phyloP scores from a whole-genome alignment of 139 green algal genomes.

The Marvania coccoides region DNA sequence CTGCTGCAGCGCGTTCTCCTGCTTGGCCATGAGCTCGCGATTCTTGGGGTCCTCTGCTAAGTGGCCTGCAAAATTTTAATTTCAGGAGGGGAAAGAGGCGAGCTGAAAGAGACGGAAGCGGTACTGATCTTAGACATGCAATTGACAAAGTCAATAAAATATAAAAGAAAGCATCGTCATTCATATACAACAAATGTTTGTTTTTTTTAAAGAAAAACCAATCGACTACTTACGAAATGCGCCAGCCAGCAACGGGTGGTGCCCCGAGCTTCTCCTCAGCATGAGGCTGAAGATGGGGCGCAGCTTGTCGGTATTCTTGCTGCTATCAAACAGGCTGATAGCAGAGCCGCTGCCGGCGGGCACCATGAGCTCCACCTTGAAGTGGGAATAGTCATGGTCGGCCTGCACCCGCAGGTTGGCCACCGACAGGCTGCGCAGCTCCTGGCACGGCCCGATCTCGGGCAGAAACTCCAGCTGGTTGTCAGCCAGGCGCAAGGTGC shows the following conservation, averaged over 20 bases:
- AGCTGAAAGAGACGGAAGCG: no score
- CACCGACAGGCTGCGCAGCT: constrained; percentile 68
- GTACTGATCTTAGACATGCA: no score
- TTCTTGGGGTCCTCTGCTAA: constrained; percentile 74
- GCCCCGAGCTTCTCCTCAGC: constrained; percentile 65
- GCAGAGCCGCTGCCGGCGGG: not conserved
- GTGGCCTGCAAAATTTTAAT: constrained; percentile 56
- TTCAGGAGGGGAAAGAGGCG: no score
- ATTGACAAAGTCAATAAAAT: no score
- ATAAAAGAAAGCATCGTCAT: no score
- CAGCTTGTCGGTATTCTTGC: constrained; percentile 49
- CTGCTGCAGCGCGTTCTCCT: constrained; percentile 83
- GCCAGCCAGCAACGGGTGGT: constrained; percentile 81
- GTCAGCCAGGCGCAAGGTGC: constrained; percentile 55
- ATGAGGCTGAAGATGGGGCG: constrained; percentile 74
- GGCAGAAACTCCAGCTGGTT: constrained; percentile 94
- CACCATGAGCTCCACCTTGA: constrained; percentile 29
- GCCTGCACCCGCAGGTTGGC: constrained; percentile 55
- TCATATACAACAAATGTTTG: no score
- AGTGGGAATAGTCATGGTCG: constrained; percentile 29
- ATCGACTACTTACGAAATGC: constrained; percentile 58
- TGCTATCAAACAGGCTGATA: constrained; percentile 18
- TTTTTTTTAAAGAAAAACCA: no score
- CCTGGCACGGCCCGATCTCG: constrained; percentile 67
- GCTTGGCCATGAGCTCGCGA: constrained; percentile 62